Evolutionary conservation across 2,329 filamentous ascomycete genomes (phyloP).

Genomic region (Nemania sp.): DNA sequence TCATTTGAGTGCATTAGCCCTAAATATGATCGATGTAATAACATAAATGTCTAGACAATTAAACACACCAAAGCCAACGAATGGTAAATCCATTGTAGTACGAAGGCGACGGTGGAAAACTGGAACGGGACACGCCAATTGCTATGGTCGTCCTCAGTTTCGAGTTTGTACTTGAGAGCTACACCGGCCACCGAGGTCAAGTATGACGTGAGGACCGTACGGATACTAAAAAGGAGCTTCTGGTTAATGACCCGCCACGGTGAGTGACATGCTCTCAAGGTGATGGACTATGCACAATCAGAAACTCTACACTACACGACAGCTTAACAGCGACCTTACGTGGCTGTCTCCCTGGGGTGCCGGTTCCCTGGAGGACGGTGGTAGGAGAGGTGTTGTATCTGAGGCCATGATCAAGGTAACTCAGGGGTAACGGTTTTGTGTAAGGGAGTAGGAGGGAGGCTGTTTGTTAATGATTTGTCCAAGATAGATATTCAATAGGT

Average conservation of each 20-base stretch:
- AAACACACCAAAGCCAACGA: slow-evolving; percentile 60
- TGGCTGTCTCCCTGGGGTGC: slow-evolving; percentile 49
- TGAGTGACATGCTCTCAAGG: slow-evolving; percentile 64
- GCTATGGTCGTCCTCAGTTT: slow-evolving; percentile 55
- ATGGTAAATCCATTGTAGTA: slow-evolving; percentile 60
- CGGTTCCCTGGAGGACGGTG: slow-evolving; percentile 36
- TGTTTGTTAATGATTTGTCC: neutral
- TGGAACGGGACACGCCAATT: slow-evolving; percentile 61
- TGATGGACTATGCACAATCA: slow-evolving; percentile 61
- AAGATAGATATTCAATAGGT: slow-evolving; percentile 30
- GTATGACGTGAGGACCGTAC: slow-evolving; percentile 58
- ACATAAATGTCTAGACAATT: neutral
- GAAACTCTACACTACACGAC: neutral
- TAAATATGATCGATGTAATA: neutral
- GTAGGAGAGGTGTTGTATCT: slow-evolving; percentile 48
- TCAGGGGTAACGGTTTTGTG: slow-evolving; percentile 6
- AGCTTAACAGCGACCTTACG: slow-evolving; percentile 42
- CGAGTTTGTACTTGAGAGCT: slow-evolving; percentile 60
- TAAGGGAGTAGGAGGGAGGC: slow-evolving; percentile 10
- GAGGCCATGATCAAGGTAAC: slow-evolving; percentile 42
- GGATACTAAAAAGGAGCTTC: slow-evolving; percentile 58
- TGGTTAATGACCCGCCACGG: slow-evolving; percentile 63
- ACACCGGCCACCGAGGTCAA: slow-evolving; percentile 57
- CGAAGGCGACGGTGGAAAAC: slow-evolving; percentile 61
- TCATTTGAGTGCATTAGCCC: slow-evolving; percentile 12